Evolutionary conservation across 192 early-diverging fungal genomes (phyloP).

Genomic region (Mortierella antarctica): DNA sequence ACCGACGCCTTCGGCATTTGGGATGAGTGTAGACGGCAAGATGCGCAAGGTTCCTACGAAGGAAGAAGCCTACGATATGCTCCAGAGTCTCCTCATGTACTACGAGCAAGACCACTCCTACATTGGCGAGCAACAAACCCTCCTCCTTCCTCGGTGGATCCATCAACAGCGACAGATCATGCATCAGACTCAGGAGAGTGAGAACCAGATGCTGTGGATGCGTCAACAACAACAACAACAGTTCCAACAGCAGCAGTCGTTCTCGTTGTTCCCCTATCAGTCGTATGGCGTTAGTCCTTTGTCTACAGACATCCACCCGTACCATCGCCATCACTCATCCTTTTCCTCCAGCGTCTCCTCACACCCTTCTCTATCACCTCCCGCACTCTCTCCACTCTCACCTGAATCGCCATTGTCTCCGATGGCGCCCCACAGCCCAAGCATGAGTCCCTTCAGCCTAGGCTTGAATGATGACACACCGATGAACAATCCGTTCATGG

Average conservation of each 20-base stretch:
- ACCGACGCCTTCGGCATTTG: conserved; percentile 12
- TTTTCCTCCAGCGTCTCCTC: conserved; percentile 27
- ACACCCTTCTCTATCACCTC: background rate
- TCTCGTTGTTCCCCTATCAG: conserved; percentile 24
- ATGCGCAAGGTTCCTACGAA: conserved; percentile 52
- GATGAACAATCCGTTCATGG: conserved; percentile 15
- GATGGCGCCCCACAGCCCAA: conserved; percentile 17
- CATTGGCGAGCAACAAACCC: conserved; percentile 47
- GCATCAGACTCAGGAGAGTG: conserved; percentile 27
- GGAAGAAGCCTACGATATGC: conserved; percentile 50
- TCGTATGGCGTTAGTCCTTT: background rate
- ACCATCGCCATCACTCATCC: conserved; percentile 22
- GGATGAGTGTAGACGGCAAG: conserved; percentile 50
- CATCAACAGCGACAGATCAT: conserved; percentile 51
- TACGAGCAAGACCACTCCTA: conserved; percentile 51
- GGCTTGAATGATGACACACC: background rate
- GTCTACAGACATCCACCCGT: conserved; percentile 8
- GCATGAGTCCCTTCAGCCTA: conserved; percentile 5
- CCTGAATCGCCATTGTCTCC: conserved; percentile 33
- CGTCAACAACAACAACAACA: conserved; percentile 31
- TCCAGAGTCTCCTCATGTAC: conserved; percentile 47
- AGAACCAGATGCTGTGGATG: conserved; percentile 37
- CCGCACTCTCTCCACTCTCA: conserved; percentile 16
- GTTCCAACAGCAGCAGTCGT: background rate
- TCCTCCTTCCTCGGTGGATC: conserved; percentile 52